A percentile compares a stretch with the other conserved stretches of the same genome.
phyloP scores from a whole-genome alignment of 2,329 filamentous ascomycete genomes.

The Periglandula ipomoeae region DNA sequence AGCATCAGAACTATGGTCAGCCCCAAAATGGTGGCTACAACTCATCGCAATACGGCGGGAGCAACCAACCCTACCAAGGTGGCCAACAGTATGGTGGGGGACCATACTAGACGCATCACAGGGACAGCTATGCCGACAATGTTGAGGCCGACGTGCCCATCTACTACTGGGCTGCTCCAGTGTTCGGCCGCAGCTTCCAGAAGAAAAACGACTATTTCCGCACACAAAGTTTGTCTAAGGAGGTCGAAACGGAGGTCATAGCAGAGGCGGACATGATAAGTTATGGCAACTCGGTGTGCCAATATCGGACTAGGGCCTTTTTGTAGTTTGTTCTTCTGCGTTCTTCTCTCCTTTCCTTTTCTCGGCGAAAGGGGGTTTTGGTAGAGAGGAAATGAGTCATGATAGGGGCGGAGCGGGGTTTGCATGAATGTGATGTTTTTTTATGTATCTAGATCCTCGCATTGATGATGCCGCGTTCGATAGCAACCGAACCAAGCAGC shows the following conservation, averaged over 20 bases:
- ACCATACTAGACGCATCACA: conserved; percentile 8
- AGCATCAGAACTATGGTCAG: conserved; percentile 10
- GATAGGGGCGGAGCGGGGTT: conserved; percentile 2
- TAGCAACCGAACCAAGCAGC: not conserved
- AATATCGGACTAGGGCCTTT: not conserved
- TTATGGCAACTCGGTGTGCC: not conserved
- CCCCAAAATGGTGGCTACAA: conserved; percentile 8
- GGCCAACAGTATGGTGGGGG: conserved; percentile 13
- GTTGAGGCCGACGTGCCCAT: too few species aligned
- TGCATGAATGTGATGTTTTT: conserved; percentile 2
- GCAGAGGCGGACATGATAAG: not conserved
- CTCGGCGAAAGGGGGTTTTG: conserved; percentile 1
- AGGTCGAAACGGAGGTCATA: too few species aligned
- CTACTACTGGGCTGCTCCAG: too few species aligned
- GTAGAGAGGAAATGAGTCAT: conserved; percentile 7
- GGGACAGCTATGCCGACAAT: too few species aligned
- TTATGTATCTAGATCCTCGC: conserved; percentile 7
- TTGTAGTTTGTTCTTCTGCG: not conserved
- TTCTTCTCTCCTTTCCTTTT: not conserved
- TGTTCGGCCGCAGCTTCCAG: too few species aligned
- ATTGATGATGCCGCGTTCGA: not conserved
- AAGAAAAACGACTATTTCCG: too few species aligned
- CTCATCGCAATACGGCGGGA: conserved; percentile 19
- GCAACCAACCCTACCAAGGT: conserved; percentile 17
- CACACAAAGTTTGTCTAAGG: too few species aligned